These are phyloP conservation scores for Penicillium sp. DNA, from an alignment of 2,329 filamentous ascomycete species.

Conservation along the genomic window DNA sequence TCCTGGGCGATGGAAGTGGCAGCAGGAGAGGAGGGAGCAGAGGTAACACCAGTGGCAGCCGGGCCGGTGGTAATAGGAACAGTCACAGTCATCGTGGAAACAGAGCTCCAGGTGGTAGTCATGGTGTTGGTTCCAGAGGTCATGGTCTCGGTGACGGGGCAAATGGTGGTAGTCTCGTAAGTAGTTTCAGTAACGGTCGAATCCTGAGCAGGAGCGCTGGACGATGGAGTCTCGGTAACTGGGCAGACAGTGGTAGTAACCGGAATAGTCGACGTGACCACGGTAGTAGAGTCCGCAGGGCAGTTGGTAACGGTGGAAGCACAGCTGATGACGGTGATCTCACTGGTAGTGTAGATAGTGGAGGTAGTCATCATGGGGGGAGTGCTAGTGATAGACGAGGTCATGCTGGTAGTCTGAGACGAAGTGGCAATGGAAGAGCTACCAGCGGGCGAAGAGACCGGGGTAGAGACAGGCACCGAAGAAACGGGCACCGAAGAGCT, in stretches of 20 bases:
- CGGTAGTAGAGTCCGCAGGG: constrained; percentile 50
- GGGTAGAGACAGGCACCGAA: neutral
- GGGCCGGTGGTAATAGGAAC: neutral
- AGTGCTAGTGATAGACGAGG: constrained; percentile 13
- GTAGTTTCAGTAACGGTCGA: constrained; percentile 12
- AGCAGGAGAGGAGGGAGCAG: constrained; percentile 28
- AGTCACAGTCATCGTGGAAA: constrained; percentile 16
- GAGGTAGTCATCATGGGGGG: constrained; percentile 34
- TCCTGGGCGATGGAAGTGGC: constrained; percentile 34
- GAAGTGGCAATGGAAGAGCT: constrained; percentile 11
- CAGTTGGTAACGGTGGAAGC: constrained; percentile 47
- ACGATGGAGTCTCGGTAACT: constrained; percentile 20
- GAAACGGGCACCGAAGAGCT: neutral
- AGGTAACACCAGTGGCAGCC: constrained; percentile 22
- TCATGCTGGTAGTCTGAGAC: constrained; percentile 4
- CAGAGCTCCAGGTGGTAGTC: constrained; percentile 14
- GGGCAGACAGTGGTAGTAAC: constrained; percentile 53
- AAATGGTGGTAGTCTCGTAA: constrained; percentile 16
- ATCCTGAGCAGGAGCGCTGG: constrained; percentile 14
- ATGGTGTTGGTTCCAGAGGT: constrained; percentile 14
- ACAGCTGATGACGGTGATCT: constrained; percentile 42
- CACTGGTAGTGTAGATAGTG: constrained; percentile 38
- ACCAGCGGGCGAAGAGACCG: neutral
- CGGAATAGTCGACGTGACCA: constrained; percentile 55
- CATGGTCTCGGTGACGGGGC: constrained; percentile 16